Evolutionary conservation across 2,329 filamentous ascomycete genomes (phyloP), one percentile per base, ranked within the genome.

Genomic region (Phoma herbarum): DNA sequence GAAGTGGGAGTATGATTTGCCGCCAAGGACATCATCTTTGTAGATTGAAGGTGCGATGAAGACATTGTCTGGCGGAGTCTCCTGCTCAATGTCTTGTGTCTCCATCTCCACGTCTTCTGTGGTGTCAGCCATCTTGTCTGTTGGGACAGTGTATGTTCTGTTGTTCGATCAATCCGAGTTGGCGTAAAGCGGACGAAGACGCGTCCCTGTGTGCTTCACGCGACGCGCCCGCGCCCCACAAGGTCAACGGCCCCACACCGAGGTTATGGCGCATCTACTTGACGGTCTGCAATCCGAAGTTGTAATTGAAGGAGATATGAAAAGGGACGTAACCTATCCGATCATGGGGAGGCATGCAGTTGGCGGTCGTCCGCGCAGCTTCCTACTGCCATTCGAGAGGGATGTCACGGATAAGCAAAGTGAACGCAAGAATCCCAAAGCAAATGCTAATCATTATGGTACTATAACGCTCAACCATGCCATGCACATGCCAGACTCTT

Each of bases 11-110:
- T 84, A 83, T 50, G 80, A 82, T 43, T 75, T 74, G 56, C 82
- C 82, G 2, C 71, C 62, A 10, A 81, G 69, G 33, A 82, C 72
- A 28, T 75, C 66, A 29, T 64, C 39, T 43, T 69, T 75, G 62
- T 77, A 52, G 56, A 84, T 78, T 1, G 81, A 83, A 8, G 81
- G 81, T 14, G 81, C 77, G 60, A 79, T 79, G 72, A 83, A 83
- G 59, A 82, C 71, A 46, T 73, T 68, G 26, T 73, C 62, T 3
- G 69, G 61, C 4, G 75, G 76, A 1, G 75, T 77, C 48, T 78
- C 75, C 29, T 66, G 67, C 47, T 74, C 73, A 51, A 74, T 71
- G 0, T 76, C 73, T 51, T 76, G 73, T 20, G 66, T 64, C 28
- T 75, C 74, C 74, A 77, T 76, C 28, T 70, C 63, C 22, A 67